Percentiles rank a stretch among this genome's conserved stretches.
phyloP scores from a whole-genome alignment of 2,329 filamentous ascomycete genomes.

The Talaromyces sp. region DNA sequence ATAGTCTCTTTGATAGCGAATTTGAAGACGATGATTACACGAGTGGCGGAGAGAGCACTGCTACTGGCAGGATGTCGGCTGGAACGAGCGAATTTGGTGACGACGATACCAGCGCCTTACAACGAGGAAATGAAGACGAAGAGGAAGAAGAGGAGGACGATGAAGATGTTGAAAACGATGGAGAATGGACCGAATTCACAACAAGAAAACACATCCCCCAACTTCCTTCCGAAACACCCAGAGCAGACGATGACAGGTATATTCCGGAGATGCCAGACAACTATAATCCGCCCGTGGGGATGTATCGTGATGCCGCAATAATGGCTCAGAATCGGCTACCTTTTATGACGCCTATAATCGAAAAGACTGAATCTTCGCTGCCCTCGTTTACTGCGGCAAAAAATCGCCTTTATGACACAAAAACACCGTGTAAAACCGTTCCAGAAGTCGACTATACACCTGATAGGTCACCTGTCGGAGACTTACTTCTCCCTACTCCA shows the following conservation, averaged over 20 bases:
- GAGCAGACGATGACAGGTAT: slow-evolving; percentile 33
- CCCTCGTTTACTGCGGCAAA: slow-evolving; percentile 53
- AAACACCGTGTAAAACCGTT: slow-evolving; percentile 67
- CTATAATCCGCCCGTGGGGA: slow-evolving; percentile 72
- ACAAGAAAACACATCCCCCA: slow-evolving; percentile 64
- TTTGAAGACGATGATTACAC: slow-evolving; percentile 73
- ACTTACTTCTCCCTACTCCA: slow-evolving; percentile 64
- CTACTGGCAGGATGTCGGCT: slow-evolving; percentile 66
- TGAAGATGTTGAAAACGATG: slow-evolving; percentile 39
- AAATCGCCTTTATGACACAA: slow-evolving; percentile 60
- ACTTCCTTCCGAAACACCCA: slow-evolving; percentile 20
- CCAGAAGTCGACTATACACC: slow-evolving; percentile 21
- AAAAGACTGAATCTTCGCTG: slow-evolving; percentile 86
- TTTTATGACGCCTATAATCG: slow-evolving; percentile 98
- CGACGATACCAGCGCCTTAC: slow-evolving; percentile 44
- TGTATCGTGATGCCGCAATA: slow-evolving; percentile 74
- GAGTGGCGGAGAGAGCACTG: slow-evolving; percentile 79
- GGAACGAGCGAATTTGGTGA: slow-evolving; percentile 62
- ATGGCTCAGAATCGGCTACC: slow-evolving; percentile 86
- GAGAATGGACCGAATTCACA: slow-evolving; percentile 87
- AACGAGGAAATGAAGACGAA: slow-evolving; percentile 36
- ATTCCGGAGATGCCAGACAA: slow-evolving; percentile 74
- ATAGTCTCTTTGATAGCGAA: slow-evolving; percentile 63
- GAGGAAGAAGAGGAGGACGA: slow-evolving; percentile 24
- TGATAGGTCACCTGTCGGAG: slow-evolving; percentile 33